Conservation (phyloP, 768 basidiomycete genomes). For the Panaeolus cyanescens region DNA sequence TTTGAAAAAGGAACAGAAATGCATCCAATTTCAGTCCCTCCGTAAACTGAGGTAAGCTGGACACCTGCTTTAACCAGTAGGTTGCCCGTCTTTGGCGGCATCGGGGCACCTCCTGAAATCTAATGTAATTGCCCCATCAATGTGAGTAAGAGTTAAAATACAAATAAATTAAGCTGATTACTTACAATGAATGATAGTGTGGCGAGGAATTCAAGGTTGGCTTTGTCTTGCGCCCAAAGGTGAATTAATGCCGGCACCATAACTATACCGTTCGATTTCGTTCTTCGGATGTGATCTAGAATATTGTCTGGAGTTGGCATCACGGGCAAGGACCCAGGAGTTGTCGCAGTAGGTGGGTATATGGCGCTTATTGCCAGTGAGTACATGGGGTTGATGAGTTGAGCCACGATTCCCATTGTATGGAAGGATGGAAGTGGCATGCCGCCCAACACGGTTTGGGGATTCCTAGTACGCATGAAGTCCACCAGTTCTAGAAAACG, state of each 20-base stretch:
- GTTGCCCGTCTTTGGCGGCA: slow-evolving; percentile 37
- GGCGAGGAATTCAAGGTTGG: slow-evolving; percentile 24
- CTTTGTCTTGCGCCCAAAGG: slow-evolving; percentile 27
- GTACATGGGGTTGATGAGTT: slow-evolving; percentile 32
- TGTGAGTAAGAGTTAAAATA: background rate
- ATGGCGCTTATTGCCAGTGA: slow-evolving; percentile 23
- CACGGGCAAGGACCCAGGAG: slow-evolving; percentile 27
- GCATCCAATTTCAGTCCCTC: slow-evolving; percentile 37
- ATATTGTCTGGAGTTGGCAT: slow-evolving; percentile 40
- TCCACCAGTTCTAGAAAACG: slow-evolving; percentile 10
- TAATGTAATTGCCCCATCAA: slow-evolving; percentile 10
- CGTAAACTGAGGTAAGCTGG: slow-evolving; percentile 31
- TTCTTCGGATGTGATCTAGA: slow-evolving; percentile 28
- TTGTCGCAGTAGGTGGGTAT: slow-evolving; percentile 31
- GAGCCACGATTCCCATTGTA: slow-evolving; percentile 28
- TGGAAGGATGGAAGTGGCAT: slow-evolving; percentile 44
- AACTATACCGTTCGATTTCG: slow-evolving; percentile 27
- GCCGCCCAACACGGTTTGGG: slow-evolving; percentile 20
- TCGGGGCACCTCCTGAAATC: slow-evolving; percentile 36
- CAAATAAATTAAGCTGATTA: background rate
- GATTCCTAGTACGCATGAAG: slow-evolving; percentile 15
- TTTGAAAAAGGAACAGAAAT: slow-evolving; percentile 17
- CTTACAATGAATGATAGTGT: slow-evolving; percentile 25
- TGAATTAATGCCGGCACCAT: slow-evolving; percentile 37
- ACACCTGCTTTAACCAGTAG: slow-evolving; percentile 34